Conservation (phyloP, 768 basidiomycete species). For the Suillus subalutaceus region DNA sequence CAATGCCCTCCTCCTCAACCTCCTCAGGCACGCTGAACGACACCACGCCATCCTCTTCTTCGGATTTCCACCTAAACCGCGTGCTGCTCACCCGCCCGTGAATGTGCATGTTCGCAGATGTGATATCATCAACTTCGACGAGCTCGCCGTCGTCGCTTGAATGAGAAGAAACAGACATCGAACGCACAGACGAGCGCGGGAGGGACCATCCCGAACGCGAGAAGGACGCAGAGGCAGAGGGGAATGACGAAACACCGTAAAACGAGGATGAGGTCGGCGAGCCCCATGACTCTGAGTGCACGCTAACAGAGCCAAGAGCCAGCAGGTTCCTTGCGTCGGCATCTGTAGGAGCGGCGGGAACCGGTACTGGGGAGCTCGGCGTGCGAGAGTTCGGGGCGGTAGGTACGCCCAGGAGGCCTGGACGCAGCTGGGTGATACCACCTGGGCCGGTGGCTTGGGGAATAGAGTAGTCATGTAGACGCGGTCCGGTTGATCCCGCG, state of each 20-base stretch:
- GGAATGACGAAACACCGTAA: slow-evolving; percentile 27
- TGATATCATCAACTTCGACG: slow-evolving; percentile 25
- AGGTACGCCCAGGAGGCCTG: slow-evolving; percentile 52
- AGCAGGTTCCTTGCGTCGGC: slow-evolving; percentile 32
- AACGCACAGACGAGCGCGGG: slow-evolving; percentile 55
- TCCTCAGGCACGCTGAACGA: slow-evolving; percentile 49
- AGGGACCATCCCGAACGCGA: slow-evolving; percentile 52
- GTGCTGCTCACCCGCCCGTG: slow-evolving; percentile 29
- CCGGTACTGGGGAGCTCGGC: slow-evolving; percentile 35
- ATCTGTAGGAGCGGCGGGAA: slow-evolving; percentile 23
- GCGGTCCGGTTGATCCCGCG: slow-evolving; percentile 50
- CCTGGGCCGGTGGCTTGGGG: slow-evolving; percentile 35
- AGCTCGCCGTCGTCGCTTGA: slow-evolving; percentile 41
- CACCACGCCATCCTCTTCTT: slow-evolving; percentile 45
- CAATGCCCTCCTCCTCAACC: slow-evolving; percentile 44
- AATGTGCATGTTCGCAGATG: slow-evolving; percentile 8
- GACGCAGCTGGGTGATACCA: slow-evolving; percentile 60
- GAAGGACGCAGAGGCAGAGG: slow-evolving; percentile 19
- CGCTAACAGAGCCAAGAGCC: slow-evolving; percentile 24
- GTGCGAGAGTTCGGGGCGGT: slow-evolving; percentile 20
- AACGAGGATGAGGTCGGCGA: slow-evolving; percentile 36
- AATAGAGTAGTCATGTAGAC: slow-evolving; percentile 67
- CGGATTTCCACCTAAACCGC: slow-evolving; percentile 40
- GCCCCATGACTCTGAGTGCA: slow-evolving; percentile 36
- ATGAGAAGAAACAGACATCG: slow-evolving; percentile 39